Conservation (phyloP, 306 rosid species). For the Castanea mollissima region DNA sequence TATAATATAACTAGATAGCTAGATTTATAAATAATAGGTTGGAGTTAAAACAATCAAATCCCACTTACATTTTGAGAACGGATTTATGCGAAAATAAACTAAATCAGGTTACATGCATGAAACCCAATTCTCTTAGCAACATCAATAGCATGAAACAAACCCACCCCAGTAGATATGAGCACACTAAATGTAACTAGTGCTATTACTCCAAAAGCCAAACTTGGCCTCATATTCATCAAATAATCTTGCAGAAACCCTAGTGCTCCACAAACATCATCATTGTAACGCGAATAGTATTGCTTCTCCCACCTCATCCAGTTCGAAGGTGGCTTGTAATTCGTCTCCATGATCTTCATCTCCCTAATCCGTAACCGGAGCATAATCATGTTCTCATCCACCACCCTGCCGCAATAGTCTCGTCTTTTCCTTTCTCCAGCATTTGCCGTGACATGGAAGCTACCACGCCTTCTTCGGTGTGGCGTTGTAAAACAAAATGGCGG, state of each 20-base stretch:
- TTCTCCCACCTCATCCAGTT: slow-evolving; percentile 36
- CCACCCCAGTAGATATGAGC: slow-evolving; percentile 5
- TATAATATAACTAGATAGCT: too few relatives aligned
- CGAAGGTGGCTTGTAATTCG: neutral
- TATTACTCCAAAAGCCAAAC: slow-evolving; percentile 14
- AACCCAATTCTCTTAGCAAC: slow-evolving; percentile 6
- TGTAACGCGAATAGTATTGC: slow-evolving; percentile 5
- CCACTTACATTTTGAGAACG: too few relatives aligned
- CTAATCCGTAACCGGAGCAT: slow-evolving; percentile 25
- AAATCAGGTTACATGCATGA: neutral
- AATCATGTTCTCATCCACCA: slow-evolving; percentile 38
- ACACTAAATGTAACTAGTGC: slow-evolving; percentile 13
- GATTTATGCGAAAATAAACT: too few relatives aligned
- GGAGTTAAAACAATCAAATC: too few relatives aligned
- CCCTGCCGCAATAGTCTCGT: neutral
- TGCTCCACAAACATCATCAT: slow-evolving; percentile 25
- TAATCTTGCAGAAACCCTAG: slow-evolving; percentile 23
- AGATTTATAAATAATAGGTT: too few relatives aligned
- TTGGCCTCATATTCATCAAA: slow-evolving; percentile 27
- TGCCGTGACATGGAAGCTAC: neutral
- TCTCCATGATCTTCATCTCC: slow-evolving; percentile 31
- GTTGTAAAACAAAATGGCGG: neutral
- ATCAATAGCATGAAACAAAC: slow-evolving; percentile 13
- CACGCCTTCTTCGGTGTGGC: neutral
- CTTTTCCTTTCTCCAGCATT: neutral